Percentiles rank a stretch among this genome's conserved stretches.
Conservation (phyloP, 1,139 yeast species). For the Protomyces inouyei region DNA sequence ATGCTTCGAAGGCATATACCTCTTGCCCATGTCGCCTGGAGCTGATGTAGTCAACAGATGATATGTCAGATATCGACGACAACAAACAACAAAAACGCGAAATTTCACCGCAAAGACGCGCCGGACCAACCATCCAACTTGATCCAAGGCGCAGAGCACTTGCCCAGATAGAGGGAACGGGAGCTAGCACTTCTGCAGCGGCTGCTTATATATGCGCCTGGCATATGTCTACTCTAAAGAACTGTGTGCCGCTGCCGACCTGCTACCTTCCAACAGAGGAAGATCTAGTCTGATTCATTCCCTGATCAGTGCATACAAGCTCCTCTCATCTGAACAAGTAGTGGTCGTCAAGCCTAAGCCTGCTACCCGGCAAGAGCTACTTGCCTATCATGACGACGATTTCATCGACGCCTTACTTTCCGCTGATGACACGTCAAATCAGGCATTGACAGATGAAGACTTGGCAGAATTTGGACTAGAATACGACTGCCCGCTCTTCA, state of each 20-base stretch:
- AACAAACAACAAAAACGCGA: too few species aligned
- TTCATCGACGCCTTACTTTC: conserved; percentile 22
- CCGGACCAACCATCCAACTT: too few species aligned
- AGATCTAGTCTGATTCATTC: conserved; percentile 49
- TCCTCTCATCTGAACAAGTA: conserved; percentile 35
- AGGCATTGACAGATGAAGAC: conserved; percentile 21
- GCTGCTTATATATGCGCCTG: not conserved
- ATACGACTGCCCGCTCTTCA: conserved; percentile 64
- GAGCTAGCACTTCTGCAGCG: too few species aligned
- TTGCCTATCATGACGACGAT: conserved; percentile 42
- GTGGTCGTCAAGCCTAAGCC: not conserved
- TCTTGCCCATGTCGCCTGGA: too few species aligned
- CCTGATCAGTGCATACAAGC: conserved; percentile 45
- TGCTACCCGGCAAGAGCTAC: conserved; percentile 37
- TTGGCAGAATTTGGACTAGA: conserved; percentile 39
- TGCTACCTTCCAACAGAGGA: conserved; percentile 36
- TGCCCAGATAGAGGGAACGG: too few species aligned
- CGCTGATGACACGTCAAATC: conserved; percentile 33
- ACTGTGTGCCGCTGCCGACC: conserved; percentile 1
- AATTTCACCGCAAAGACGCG: too few species aligned
- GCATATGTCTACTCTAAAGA: conserved; percentile 11
- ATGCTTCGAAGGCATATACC: too few species aligned
- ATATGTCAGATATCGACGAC: too few species aligned
- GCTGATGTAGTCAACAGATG: too few species aligned
- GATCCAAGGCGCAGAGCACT: too few species aligned